Conservation (phyloP, 805 yeast genomes). For the Limtongia smithiae region DNA sequence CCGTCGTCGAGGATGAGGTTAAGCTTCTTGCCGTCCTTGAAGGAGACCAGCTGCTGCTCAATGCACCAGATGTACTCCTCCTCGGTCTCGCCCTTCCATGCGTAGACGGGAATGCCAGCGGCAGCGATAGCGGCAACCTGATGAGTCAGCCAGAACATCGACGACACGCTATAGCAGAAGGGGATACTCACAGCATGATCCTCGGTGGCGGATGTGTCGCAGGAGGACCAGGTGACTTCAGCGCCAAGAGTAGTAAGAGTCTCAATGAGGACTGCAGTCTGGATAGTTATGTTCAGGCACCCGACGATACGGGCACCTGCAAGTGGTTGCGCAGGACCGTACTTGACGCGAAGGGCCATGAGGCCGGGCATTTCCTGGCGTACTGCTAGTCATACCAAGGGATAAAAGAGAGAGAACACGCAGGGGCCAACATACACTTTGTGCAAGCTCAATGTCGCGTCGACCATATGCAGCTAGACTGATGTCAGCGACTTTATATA, state of each 20-base stretch:
- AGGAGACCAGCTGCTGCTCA: conserved; percentile 96
- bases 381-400: too few species aligned
- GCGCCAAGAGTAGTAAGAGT: conserved; percentile 97
- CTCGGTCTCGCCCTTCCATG: conserved; percentile 99
- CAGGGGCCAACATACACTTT: conserved; percentile 64
- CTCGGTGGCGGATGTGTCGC: conserved; percentile 99
- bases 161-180: neutral
- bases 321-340: conserved; percentile 89
- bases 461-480: conserved; percentile 99
- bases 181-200: conserved; percentile 81
- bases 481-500: conserved; percentile 93
- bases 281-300: conserved; percentile 98
- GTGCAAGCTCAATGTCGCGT: conserved; percentile 97
- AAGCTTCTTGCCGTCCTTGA: conserved; percentile 92
- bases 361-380: conserved; percentile 50
- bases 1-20: conserved; percentile 98
- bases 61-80: conserved; percentile 99
- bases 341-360: conserved; percentile 92
- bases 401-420: neutral
- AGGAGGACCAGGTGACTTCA: conserved; percentile 98
- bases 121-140: conserved; percentile 96
- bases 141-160: neutral
- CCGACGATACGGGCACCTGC: conserved; percentile 99
- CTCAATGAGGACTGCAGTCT: conserved; percentile 98
- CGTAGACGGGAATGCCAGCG: conserved; percentile 97